Base-by-base conservation (phyloP, 192 early-diverging fungal genomes). In the Polychytrium aggregatum region DNA sequence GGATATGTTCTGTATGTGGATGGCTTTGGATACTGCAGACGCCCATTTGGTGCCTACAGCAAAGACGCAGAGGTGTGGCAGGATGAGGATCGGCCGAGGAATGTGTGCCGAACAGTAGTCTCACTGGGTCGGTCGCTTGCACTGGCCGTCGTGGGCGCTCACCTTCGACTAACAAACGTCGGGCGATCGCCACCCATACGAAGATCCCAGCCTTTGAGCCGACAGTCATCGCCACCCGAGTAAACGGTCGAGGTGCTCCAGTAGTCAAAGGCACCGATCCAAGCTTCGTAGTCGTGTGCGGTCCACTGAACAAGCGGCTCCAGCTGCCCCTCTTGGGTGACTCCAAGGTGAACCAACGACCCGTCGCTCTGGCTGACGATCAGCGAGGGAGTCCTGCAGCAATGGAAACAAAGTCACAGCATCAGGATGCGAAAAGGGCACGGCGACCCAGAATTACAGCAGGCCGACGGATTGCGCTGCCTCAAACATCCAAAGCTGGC, bases 241-340 rank as follows among this genome's bases (percentile, higher is more conserved):
- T 86, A 98, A 8, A 98, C 62, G 0, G 81, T 37, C 21, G 69
- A 61, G 0, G 82, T 52, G 35, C 82, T 65, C 76, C 84, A 87
- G 45, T 86, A 84, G 61, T 98, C 79, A 57, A 86, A 96, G n/a
- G 82, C 79, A 5, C 77, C 71, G 38, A 88, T 90, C 95, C 95
- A 98, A 10, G 92, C 91, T 55, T 96, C 92, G 31, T 85, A 72
- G 26, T 83, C 82, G 53, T 96, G 92, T 0, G 78, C 95, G 18
- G 79, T 68, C 87, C 90, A 94, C 44, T 72, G 43, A 21, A 51
- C 7, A 14, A 35, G 31, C 22, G 48, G 47, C 10, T 53, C 44
- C 2, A 85, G 38, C 11, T 49, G 42, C 5, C 68, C 67, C 13
- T n/a, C n/a, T n/a, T 72, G 42, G 9, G 55, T 56, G n/a, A 62